Evolutionary conservation across 768 basidiomycete genomes (phyloP).

Genomic region (Imleria badia): DNA sequence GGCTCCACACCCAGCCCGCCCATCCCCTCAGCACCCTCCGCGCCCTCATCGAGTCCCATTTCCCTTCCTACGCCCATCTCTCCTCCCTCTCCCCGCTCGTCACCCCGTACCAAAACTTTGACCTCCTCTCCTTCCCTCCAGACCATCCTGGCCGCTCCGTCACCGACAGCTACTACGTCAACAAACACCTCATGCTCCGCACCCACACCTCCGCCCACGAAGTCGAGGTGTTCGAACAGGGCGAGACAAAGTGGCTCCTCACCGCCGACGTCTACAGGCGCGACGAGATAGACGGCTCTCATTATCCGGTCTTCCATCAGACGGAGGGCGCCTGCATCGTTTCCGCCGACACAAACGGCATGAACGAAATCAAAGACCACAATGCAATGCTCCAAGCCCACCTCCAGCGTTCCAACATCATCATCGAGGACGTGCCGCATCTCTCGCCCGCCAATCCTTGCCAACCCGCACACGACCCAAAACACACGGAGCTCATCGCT

Average conservation of each 20-base stretch:
- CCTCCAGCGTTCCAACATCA: conserved; percentile 70
- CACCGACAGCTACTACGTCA: conserved; percentile 96
- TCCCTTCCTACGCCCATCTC: conserved; percentile 67
- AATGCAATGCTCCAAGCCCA: conserved; percentile 60
- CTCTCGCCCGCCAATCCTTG: conserved; percentile 75
- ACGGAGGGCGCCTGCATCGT: conserved; percentile 93
- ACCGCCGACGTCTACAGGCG: conserved; percentile 97
- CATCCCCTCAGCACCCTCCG: conserved; percentile 91
- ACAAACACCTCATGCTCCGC: conserved; percentile 85
- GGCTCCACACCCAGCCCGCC: conserved; percentile 69
- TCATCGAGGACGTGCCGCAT: conserved; percentile 84
- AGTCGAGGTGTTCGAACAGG: conserved; percentile 81
- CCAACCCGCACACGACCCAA: conserved; percentile 75
- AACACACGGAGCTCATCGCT: conserved; percentile 70
- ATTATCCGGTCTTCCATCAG: conserved; percentile 99
- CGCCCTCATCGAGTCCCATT: conserved; percentile 80
- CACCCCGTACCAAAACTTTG: conserved; percentile 90
- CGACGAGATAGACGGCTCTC: conserved; percentile 96
- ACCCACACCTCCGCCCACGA: conserved; percentile 99
- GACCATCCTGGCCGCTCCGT: conserved; percentile 92
- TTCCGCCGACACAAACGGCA: conserved; percentile 50
- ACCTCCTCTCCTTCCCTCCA: conserved; percentile 88
- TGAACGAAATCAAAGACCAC: conserved; percentile 67
- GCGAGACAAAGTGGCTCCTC: conserved; percentile 82
- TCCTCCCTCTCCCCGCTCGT: conserved; percentile 87